These are phyloP conservation scores for Brettanomyces anomalus DNA, from an alignment of 805 yeast species.

Conservation along the genomic window DNA sequence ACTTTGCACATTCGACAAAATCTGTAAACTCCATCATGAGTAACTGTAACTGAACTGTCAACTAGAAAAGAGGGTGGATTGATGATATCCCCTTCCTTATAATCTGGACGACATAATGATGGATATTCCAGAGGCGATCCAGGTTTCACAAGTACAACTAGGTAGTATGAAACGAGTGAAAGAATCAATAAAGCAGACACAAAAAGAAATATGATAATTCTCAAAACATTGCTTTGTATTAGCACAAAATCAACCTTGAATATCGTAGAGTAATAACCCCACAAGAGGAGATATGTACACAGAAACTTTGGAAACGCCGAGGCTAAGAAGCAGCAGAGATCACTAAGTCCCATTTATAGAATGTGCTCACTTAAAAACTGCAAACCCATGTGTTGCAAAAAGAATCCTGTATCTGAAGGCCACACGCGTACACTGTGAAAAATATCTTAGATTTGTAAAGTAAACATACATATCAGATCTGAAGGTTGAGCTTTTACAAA, in stretches of 20 bases:
- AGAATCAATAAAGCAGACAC: slow-evolving; percentile 26
- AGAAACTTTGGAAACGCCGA: slow-evolving; percentile 41
- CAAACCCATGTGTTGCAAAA: too few relatives aligned
- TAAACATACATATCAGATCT: too few relatives aligned
- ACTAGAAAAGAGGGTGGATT: slow-evolving; percentile 35
- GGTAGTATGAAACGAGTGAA: slow-evolving; percentile 42
- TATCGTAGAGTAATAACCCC: slow-evolving; percentile 37
- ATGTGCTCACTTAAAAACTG: too few relatives aligned
- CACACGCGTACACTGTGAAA: too few relatives aligned
- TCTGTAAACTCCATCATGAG: slow-evolving; percentile 56
- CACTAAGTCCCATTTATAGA: slow-evolving; percentile 2
- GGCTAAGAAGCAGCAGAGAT: slow-evolving; percentile 27
- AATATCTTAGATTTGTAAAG: too few relatives aligned
- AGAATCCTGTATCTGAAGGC: too few relatives aligned
- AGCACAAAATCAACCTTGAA: slow-evolving; percentile 20
- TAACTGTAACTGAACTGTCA: slow-evolving; percentile 34
- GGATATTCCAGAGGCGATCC: slow-evolving; percentile 59
- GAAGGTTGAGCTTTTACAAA: too few relatives aligned
- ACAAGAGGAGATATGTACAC: slow-evolving; percentile 33
- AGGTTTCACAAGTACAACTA: slow-evolving; percentile 44
- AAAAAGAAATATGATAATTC: slow-evolving; percentile 16
- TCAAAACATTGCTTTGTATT: slow-evolving; percentile 7
- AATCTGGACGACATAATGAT: slow-evolving; percentile 24
- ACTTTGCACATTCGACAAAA: slow-evolving; percentile 42
- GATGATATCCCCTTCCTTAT: slow-evolving; percentile 12